Base-by-base conservation (phyloP, 805 yeast species). In the Blastobotrys parvus region DNA sequence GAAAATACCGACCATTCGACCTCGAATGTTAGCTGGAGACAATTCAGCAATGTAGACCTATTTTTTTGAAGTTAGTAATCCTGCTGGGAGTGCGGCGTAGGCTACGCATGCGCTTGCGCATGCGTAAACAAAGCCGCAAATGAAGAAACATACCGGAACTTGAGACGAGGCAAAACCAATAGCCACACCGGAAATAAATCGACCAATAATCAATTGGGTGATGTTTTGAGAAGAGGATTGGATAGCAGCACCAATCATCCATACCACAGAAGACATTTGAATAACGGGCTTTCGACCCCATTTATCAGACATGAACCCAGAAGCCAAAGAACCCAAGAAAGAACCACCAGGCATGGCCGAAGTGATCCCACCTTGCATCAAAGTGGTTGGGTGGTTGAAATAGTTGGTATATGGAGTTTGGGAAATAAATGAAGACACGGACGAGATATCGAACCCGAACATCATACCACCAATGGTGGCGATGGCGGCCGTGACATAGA, bases 311-410 rank as follows among this genome's bases (percentile, higher is more conserved):
- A 71, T 34, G 3, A 51, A 48, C 5, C 80, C 76, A n/a, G 82
- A 65, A 3, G 65, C 54, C 37, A 82, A 59, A 38, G 87, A 78
- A 6, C 90, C 90, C 41, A 78, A 50, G 47, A 81, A 72, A 0
- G 87, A 84, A 29, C 94, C 94, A 47, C 79, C 77, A n/a, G 90
- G 76, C 77, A 80, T 81, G 3, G 86, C 63, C 2, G 86, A 78
- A 10, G 86, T 81, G 47, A 85, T 74, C 42, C 83, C 70, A 21
- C 94, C 94, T 61, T 83, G 92, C 33, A 64, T 55, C 2, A 69
- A 56, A 0, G 86, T 68, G 30, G 64, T 59, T 4, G 89, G 87
- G 34, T 60, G 42, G 45, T 71, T 51, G 62, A 82, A 82, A 54
- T 61, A 78, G 1, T 59, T 50, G 23, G 58, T 57, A 58, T 83